These are phyloP conservation scores for Hylodesmum podocarpum DNA, from an alignment of 306 rosid genomes.

Conservation along the genomic window DNA sequence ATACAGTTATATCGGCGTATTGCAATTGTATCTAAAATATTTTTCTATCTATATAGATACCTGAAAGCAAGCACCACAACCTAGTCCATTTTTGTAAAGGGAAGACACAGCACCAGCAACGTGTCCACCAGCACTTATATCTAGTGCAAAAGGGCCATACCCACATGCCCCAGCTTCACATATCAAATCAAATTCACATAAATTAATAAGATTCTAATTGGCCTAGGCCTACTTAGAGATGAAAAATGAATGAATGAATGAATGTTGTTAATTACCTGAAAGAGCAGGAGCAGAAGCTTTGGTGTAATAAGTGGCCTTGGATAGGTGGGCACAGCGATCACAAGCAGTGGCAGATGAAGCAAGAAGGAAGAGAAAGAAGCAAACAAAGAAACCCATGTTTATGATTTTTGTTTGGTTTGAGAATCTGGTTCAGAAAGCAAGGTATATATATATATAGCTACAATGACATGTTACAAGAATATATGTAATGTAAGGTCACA, in stretches of 20 bases:
- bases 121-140: conserved; percentile 44
- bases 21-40: too few species aligned
- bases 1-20: too few species aligned
- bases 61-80: conserved; percentile 92
- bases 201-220: not conserved
- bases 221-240: not conserved
- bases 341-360: conserved; percentile 63
- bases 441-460: conserved; percentile 18
- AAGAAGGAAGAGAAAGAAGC: conserved; percentile 42
- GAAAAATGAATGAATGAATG: not conserved
- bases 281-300: conserved; percentile 57
- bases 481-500: conserved; percentile 46
- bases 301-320: conserved; percentile 62
- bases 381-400: conserved; percentile 47
- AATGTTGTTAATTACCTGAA: conserved; percentile 49
- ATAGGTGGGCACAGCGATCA: conserved; percentile 64
- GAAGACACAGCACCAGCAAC: conserved; percentile 70
- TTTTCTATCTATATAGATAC: conserved; percentile 32
- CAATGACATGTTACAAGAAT: not conserved
- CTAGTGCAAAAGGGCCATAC: conserved; percentile 68
- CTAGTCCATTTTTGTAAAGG: conserved; percentile 73
- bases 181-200: conserved; percentile 15
- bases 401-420: not conserved
- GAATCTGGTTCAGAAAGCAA: not conserved
- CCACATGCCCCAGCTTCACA: conserved; percentile 92